A percentile compares a stretch with the other conserved stretches of the same genome.
Evolutionary conservation across 2,329 filamentous ascomycete genomes (phyloP).

Genomic region (Diaporthe nobilis): DNA sequence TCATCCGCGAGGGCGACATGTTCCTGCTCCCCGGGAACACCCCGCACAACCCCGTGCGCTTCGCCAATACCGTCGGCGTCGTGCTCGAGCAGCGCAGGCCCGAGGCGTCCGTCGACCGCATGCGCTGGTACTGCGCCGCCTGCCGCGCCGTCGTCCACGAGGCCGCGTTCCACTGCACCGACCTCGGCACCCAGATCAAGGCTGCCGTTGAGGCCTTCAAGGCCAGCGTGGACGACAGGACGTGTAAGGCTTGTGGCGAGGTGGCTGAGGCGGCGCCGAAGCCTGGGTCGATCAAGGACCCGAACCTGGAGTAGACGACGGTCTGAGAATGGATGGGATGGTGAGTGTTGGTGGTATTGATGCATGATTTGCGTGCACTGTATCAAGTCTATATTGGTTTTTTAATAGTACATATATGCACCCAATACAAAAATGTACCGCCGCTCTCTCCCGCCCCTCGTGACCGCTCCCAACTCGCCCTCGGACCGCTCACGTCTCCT

Average conservation of each 20-base stretch:
- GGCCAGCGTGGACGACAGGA: slow-evolving; percentile 75
- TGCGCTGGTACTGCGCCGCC: slow-evolving; percentile 90
- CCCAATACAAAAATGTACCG: background rate
- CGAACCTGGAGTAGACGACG: slow-evolving; percentile 62
- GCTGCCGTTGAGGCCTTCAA: slow-evolving; percentile 88
- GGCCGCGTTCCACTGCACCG: slow-evolving; percentile 87
- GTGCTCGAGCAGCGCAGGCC: slow-evolving; percentile 91
- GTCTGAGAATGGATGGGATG: background rate
- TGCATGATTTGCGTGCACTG: slow-evolving; percentile 8
- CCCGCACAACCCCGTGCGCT: slow-evolving; percentile 96
- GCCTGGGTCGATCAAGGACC: slow-evolving; percentile 71
- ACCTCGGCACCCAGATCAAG: slow-evolving; percentile 96
- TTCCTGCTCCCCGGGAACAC: slow-evolving; percentile 94
- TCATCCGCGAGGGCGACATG: slow-evolving; percentile 93
- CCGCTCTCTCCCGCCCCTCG: background rate
- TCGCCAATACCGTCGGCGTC: slow-evolving; percentile 92
- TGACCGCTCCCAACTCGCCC: background rate
- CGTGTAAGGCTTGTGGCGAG: slow-evolving; percentile 81
- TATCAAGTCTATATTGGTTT: slow-evolving; percentile 35
- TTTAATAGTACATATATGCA: slow-evolving; percentile 22
- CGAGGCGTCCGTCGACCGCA: slow-evolving; percentile 76
- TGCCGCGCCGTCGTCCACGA: slow-evolving; percentile 86
- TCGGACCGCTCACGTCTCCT: slow-evolving; percentile 70
- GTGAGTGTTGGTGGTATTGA: slow-evolving; percentile 21
- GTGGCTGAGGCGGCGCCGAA: slow-evolving; percentile 80